Base-by-base conservation (phyloP, 108 stramenopile genomes). In the Pseudonitzschia delicatissima region DNA sequence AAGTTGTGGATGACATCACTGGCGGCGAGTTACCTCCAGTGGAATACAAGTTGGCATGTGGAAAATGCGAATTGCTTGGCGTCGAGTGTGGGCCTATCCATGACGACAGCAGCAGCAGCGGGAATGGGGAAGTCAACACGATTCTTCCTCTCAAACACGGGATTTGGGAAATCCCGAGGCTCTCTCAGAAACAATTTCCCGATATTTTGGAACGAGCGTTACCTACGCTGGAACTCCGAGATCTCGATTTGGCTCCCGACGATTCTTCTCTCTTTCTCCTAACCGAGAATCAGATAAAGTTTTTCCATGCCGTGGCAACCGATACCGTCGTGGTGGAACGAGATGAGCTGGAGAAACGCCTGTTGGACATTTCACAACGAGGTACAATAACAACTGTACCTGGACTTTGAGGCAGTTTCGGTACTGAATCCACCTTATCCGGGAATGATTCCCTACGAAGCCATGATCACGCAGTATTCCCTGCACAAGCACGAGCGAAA, bases 391-490 rank as follows among this genome's bases (percentile, higher is more conserved):
- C 31, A n/a, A n/a, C 26, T 5, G 32, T 55, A 55, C 32, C 32
- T 55, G 5, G 53, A 55, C n/a, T 55, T 55, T 33, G 53, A 55
- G 17, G 53, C 53, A 11, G 53, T 55, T 27, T 33, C 53, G 11
- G 13, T 55, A 9, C 32, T 55, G 32, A 2, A 18, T 5, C 53
- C 53, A 28, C 53, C 53, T 29, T 33, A 55, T 17, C 29, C 31
- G 13, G 53, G 53, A 20, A 55, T 55, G 53, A 28, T n/a, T n/a
- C 32, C 53, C 31, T 55, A 55, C 32, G 31, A 55, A 55, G 31
- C 53, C 29, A 55, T 55, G 53, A 8, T 33, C 31, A 55, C 53
- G 32, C 53, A 55, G 20, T 55, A 55, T 55, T 55, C 53, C n/a
- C 29, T 55, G n/a, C 53, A 55, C n/a, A 5, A 27, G 5, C 31